phyloP scores from a whole-genome alignment of 1,284 basidiomycete genomes.

The Rhodotorula mucilaginosa region DNA sequence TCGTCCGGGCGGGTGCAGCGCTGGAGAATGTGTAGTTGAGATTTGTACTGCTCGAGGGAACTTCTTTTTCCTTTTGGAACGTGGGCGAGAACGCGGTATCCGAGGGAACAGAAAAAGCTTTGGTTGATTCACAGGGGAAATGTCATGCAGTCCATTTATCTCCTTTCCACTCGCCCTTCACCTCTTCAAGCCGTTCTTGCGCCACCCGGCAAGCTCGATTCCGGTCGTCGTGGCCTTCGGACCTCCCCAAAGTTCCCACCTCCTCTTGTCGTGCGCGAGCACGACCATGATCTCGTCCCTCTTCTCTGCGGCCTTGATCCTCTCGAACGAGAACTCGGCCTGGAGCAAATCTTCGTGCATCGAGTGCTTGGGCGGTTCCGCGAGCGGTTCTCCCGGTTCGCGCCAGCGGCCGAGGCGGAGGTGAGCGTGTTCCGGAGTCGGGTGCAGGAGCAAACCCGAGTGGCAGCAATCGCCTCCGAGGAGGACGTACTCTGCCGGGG shows the following conservation, averaged over 20 bases:
- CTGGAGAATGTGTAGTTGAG: not conserved
- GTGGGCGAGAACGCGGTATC: not conserved
- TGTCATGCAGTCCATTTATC: too few species aligned
- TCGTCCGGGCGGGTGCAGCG: constrained; percentile 6
- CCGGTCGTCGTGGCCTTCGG: not conserved
- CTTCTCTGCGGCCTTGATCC: constrained; percentile 13
- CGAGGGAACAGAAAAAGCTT: not conserved
- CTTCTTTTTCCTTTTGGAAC: too few species aligned
- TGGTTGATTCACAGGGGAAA: too few species aligned
- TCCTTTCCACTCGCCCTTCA: not conserved
- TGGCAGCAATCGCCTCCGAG: constrained; percentile 32
- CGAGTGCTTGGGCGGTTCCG: constrained; percentile 10
- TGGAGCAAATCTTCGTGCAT: constrained; percentile 25
- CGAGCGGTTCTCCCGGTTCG: constrained; percentile 1
- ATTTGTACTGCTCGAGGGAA: too few species aligned
- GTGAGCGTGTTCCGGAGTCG: not conserved
- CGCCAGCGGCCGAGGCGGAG: constrained; percentile 13
- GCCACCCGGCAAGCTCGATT: constrained; percentile 27
- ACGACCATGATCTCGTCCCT: constrained; percentile 24
- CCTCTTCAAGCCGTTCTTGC: constrained; percentile 16
- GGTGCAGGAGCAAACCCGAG: constrained; percentile 7
- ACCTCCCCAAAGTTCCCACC: constrained; percentile 20
- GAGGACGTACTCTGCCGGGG: constrained; percentile 22
- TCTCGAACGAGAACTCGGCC: constrained; percentile 18
- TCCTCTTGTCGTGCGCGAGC: constrained; percentile 18